Evolutionary conservation across 768 basidiomycete genomes (phyloP).

Genomic region (Serendipita sp.): DNA sequence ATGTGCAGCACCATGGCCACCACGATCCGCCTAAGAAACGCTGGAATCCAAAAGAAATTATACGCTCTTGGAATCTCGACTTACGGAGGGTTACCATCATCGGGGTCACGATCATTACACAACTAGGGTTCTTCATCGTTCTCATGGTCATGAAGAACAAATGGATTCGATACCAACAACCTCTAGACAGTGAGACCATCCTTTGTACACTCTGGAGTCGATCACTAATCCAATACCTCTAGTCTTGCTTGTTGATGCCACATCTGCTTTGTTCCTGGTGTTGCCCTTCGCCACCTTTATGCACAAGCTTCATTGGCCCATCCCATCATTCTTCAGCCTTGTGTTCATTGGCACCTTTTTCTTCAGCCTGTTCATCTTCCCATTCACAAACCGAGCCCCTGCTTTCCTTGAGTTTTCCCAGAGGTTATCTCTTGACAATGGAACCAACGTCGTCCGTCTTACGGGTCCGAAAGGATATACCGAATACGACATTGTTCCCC

Average conservation of each 20-base stretch:
- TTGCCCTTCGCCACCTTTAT: neutral
- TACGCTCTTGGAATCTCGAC: neutral
- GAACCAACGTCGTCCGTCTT: neutral
- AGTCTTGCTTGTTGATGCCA: constrained; percentile 2
- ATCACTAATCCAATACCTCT: neutral
- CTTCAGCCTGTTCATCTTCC: constrained; percentile 5
- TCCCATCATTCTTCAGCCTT: neutral
- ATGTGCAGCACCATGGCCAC: neutral
- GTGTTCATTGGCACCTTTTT: constrained; percentile 4
- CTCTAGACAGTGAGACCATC: neutral
- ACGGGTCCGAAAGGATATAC: neutral
- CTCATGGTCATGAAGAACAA: neutral
- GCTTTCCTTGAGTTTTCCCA: neutral
- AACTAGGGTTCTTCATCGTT: neutral
- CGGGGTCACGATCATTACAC: neutral
- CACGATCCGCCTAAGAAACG: neutral
- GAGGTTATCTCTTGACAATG: neutral
- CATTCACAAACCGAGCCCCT: neutral
- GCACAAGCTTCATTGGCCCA: neutral
- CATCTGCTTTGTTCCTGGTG: neutral
- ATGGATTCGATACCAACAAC: neutral
- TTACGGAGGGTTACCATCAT: neutral
- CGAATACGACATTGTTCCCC: neutral
- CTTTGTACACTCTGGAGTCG: neutral
- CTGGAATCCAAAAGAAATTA: neutral